A percentile compares a stretch with the other conserved stretches of the same genome.
These are phyloP conservation scores for Neofusicoccum sp. DNA, from an alignment of 2,329 filamentous ascomycete species.

Conservation along the genomic window DNA sequence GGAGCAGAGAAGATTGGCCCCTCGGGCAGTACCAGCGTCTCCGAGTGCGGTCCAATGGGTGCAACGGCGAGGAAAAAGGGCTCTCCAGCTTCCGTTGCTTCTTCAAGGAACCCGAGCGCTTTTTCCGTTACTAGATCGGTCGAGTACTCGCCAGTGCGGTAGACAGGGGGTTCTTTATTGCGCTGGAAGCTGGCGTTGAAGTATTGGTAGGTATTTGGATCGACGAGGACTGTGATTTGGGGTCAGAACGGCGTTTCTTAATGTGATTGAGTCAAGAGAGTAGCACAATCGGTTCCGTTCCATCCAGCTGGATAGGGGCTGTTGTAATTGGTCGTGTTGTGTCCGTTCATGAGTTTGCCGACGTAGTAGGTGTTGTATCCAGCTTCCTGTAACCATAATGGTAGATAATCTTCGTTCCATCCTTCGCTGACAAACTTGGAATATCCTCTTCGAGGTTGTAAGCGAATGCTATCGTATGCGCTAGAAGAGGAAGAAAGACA, in stretches of 20 bases:
- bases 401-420: constrained; percentile 68
- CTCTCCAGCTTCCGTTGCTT: constrained; percentile 55
- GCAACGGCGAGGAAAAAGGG: constrained; percentile 71
- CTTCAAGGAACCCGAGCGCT: constrained; percentile 62
- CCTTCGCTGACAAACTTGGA: constrained; percentile 68
- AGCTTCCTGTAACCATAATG: constrained; percentile 67
- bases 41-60: constrained; percentile 64
- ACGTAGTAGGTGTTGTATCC: constrained; percentile 74
- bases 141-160: constrained; percentile 57
- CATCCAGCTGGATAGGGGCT: constrained; percentile 61
- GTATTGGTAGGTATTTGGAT: constrained; percentile 70
- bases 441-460: constrained; percentile 48
- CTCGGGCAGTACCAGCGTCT: not conserved
- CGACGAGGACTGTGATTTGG: constrained; percentile 53
- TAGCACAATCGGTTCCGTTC: constrained; percentile 49
- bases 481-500: constrained; percentile 27
- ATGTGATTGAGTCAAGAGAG: constrained; percentile 25
- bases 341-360: constrained; percentile 71
- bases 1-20: constrained; percentile 52
- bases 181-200: constrained; percentile 66
- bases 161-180: constrained; percentile 59
- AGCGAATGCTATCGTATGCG: constrained; percentile 27
- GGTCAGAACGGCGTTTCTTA: not conserved
- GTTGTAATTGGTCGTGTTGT: constrained; percentile 63
- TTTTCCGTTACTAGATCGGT: constrained; percentile 64